A percentile compares a stretch with the other conserved stretches of the same genome.
These are phyloP conservation scores for Chaetomiaceae sp. DNA, from an alignment of 2,329 filamentous ascomycete species.

Conservation along the genomic window DNA sequence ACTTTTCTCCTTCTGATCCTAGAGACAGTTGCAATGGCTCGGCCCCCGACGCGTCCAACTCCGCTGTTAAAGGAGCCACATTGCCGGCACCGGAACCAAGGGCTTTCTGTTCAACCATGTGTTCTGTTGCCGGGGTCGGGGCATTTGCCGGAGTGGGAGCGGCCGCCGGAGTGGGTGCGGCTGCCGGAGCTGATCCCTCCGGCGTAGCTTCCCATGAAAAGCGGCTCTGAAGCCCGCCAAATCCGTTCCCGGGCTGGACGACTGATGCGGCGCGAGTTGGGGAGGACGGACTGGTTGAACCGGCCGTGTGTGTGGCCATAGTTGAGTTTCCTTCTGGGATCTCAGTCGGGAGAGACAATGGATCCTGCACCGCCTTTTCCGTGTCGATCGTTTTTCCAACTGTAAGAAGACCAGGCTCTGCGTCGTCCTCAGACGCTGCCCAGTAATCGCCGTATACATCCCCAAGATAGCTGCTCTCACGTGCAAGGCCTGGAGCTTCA, in stretches of 20 bases:
- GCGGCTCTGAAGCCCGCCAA: conserved; percentile 24
- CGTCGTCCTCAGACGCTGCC: conserved; percentile 45
- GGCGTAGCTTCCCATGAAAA: conserved; percentile 42
- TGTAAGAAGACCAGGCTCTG: conserved; percentile 5
- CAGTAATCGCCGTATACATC: conserved; percentile 67
- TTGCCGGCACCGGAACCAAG: not conserved
- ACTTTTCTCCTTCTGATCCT: not conserved
- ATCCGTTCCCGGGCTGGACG: not conserved
- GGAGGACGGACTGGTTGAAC: not conserved
- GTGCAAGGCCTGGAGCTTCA: conserved; percentile 17
- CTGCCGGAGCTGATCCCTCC: conserved; percentile 25
- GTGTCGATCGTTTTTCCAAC: not conserved
- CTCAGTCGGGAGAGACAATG: not conserved
- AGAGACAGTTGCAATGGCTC: not conserved
- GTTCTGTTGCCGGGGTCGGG: conserved; percentile 20
- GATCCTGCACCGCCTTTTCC: not conserved
- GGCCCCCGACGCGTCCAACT: not conserved
- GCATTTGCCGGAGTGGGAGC: conserved; percentile 25
- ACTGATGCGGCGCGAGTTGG: not conserved
- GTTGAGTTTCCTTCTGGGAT: not conserved
- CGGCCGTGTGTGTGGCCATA: not conserved
- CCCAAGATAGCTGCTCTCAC: conserved; percentile 61
- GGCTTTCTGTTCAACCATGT: conserved; percentile 6
- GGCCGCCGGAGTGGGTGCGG: conserved; percentile 23
- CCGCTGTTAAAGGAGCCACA: not conserved